Evolutionary conservation across 139 green algal genomes (phyloP), one percentile per base, ranked within the genome.

Genomic region (Helicosporidium sp.): DNA sequence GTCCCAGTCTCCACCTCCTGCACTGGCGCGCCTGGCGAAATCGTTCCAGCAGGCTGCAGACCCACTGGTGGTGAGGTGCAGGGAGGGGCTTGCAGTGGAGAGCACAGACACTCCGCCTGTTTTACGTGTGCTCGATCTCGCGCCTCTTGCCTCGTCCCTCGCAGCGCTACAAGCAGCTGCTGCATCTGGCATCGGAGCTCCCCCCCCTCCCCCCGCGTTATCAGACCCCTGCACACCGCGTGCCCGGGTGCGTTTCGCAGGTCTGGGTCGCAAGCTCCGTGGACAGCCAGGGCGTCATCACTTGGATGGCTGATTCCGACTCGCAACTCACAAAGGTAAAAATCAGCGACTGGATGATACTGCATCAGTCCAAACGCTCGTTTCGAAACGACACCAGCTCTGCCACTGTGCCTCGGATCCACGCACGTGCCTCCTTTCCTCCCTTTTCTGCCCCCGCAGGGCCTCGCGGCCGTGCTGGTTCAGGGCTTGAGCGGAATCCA

Each of bases 101-200:
- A n/a, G n/a, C n/a, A n/a, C n/a, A n/a, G n/a, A n/a, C n/a, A n/a
- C n/a, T n/a, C n/a, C n/a, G n/a, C n/a, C n/a, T n/a, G n/a, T n/a
- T n/a, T n/a, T n/a, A n/a, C n/a, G n/a, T n/a, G n/a, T n/a, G n/a
- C n/a, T n/a, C n/a, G n/a, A n/a, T n/a, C n/a, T n/a, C n/a, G n/a
- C n/a, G n/a, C n/a, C n/a, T n/a, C n/a, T n/a, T n/a, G n/a, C n/a
- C 40, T 48, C 29, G 12, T 43, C 15, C 8, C 7, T 24, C 48
- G 43, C 53, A 62, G 53, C 60, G 60, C 31, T 99, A 98, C 72
- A 93, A 97, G 67, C 90, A 99, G 74, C 74, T 99, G 20, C 71
- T 99, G 22, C 92, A 83, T 54, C 95, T 79, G 54, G 90, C 83
- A 8, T 76, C 78, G 19, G 97, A 97, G 72, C 67, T 99, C 54